phyloP scores from a whole-genome alignment of 1,139 yeast genomes.

The Geotrichum armillariae region DNA sequence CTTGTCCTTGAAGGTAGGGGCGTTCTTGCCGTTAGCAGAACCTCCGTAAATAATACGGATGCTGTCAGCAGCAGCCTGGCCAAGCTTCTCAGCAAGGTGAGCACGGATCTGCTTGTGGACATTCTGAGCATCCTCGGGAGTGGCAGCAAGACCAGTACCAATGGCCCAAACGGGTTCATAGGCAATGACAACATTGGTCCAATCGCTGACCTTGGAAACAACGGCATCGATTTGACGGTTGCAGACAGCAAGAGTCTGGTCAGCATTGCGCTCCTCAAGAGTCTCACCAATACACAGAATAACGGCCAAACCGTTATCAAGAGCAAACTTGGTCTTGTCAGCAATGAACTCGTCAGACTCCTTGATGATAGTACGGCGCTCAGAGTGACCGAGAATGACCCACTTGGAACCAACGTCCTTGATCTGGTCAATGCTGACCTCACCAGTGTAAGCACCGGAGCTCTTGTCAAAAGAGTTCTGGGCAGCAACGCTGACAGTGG shows the following conservation, averaged over 20 bases:
- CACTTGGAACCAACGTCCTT: slow-evolving; percentile 92
- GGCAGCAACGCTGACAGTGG: slow-evolving; percentile 78
- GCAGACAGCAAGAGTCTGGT: slow-evolving; percentile 81
- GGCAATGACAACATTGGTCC: slow-evolving; percentile 92
- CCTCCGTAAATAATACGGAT: slow-evolving; percentile 98
- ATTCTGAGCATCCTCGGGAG: slow-evolving; percentile 91
- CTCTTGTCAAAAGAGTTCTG: slow-evolving; percentile 88
- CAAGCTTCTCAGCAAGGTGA: slow-evolving; percentile 75
- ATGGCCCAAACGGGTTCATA: slow-evolving; percentile 99
- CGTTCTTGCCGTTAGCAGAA: slow-evolving; percentile 95
- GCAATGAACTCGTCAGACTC: slow-evolving; percentile 93
- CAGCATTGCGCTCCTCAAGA: slow-evolving; percentile 89
- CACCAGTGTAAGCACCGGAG: slow-evolving; percentile 98
- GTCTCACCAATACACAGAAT: slow-evolving; percentile 98
- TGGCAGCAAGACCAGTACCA: slow-evolving; percentile 99
- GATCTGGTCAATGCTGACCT: slow-evolving; percentile 82
- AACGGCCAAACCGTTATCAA: slow-evolving; percentile 83
- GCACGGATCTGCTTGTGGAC: slow-evolving; percentile 89
- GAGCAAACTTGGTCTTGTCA: slow-evolving; percentile 90
- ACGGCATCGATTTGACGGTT: slow-evolving; percentile 92
- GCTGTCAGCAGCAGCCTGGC: slow-evolving; percentile 70
- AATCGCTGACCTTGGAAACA: slow-evolving; percentile 77
- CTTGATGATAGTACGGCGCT: slow-evolving; percentile 91
- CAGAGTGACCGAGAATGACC: slow-evolving; percentile 98
- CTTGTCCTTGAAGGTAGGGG: slow-evolving; percentile 87